Conservation (phyloP, 1,284 basidiomycete species). For the Melampsora larici-populina region DNA sequence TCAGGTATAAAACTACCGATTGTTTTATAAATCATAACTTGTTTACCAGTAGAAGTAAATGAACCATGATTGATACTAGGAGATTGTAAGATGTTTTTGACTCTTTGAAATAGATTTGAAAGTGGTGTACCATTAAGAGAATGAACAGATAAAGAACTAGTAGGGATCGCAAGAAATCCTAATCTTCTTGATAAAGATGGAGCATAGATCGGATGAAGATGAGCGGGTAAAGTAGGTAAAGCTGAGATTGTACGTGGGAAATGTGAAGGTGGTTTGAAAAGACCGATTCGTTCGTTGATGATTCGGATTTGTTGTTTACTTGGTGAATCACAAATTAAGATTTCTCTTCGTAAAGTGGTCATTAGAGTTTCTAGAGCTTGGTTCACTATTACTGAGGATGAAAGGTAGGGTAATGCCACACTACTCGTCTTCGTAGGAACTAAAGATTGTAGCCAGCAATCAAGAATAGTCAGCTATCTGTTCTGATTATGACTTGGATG, state of each 20-base stretch:
- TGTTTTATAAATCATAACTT: conserved; percentile 8
- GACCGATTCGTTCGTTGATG: conserved; percentile 32
- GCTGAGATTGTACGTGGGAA: not conserved
- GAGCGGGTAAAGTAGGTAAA: conserved; percentile 17
- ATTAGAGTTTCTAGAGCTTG: conserved; percentile 34
- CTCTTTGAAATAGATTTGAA: conserved; percentile 3
- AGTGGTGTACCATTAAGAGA: not conserved
- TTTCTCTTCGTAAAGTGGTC: conserved; percentile 30
- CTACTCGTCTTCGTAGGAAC: conserved; percentile 32
- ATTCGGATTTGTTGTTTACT: conserved; percentile 11
- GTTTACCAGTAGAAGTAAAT: not conserved
- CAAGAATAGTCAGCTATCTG: not conserved
- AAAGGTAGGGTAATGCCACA: conserved; percentile 24
- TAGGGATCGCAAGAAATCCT: conserved; percentile 2
- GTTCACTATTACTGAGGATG: conserved; percentile 16
- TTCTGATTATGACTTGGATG: not conserved
- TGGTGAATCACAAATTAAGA: conserved; percentile 9
- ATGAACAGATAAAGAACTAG: not conserved
- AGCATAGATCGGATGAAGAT: conserved; percentile 36
- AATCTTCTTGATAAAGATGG: conserved; percentile 14
- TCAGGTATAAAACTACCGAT: conserved; percentile 5
- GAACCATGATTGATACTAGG: not conserved
- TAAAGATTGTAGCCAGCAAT: not conserved
- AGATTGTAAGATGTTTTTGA: conserved; percentile 1
- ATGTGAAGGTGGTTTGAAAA: conserved; percentile 2